Evolutionary conservation across 139 green algal genomes (phyloP).

Genomic region (Chlamydomonas incerta): DNA sequence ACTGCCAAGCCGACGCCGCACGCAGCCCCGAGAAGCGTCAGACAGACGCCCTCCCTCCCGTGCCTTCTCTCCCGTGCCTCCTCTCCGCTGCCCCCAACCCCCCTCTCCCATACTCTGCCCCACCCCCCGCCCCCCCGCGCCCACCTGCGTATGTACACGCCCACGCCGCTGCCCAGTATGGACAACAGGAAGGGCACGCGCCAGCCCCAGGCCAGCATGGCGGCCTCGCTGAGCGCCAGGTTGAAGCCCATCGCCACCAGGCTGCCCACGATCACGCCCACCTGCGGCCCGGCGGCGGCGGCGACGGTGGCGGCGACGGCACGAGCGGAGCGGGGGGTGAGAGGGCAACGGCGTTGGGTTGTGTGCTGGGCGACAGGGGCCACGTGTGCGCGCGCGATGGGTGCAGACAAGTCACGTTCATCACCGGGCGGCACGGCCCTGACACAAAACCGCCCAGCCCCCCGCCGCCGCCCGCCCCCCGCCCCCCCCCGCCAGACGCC

Average conservation of each 20-base stretch:
- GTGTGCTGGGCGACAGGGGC: too few species aligned
- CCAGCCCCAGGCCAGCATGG: constrained; percentile 55
- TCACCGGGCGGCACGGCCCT: too few species aligned
- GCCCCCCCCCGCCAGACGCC: too few species aligned
- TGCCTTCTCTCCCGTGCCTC: background rate
- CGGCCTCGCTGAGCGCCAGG: constrained; percentile 27
- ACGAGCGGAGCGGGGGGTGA: background rate
- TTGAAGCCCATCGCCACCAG: constrained; percentile 48
- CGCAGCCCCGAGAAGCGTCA: too few species aligned
- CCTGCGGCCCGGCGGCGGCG: background rate
- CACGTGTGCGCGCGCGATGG: too few species aligned
- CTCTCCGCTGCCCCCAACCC: background rate
- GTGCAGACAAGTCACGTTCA: too few species aligned
- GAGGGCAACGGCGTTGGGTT: background rate
- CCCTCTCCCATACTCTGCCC: background rate
- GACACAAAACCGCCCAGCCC: too few species aligned
- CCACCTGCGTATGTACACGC: constrained; percentile 51
- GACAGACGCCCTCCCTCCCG: too few species aligned
- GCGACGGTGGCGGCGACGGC: background rate
- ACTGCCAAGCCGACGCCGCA: too few species aligned
- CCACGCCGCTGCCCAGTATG: constrained; percentile 47
- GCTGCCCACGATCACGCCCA: constrained; percentile 49
- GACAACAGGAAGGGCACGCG: constrained; percentile 56
- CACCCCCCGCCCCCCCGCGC: background rate
- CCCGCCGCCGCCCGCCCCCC: too few species aligned